Base-by-base conservation (phyloP, 2,329 filamentous ascomycete genomes). In the Chaetomium globosum region DNA sequence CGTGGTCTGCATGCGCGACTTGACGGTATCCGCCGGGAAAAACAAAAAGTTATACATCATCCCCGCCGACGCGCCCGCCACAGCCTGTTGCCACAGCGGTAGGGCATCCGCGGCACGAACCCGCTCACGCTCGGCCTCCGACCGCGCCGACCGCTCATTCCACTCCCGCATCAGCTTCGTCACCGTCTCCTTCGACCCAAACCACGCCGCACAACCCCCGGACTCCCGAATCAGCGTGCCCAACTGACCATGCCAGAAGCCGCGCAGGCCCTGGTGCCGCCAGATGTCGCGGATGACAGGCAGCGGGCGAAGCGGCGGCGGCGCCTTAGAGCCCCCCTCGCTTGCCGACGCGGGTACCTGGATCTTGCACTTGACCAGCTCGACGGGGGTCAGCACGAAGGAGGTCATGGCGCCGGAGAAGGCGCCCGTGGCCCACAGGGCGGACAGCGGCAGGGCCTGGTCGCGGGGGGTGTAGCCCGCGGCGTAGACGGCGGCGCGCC, bases 351-450 rank as follows among this genome's bases (percentile, higher is more conserved):
- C 74, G 10, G 84, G 92, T 0, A 94, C 93, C 77, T 99, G 95
- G 80, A 99, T 96, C 79, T 95, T 96, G 85, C 95, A 99, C 80
- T 99, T 99, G 75, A 99, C 91, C 60, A 99, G 86, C 79, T 99
- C 95, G 70, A 99, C 92, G 0, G 95, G 95, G 0, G 95, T 99
- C 67, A 99, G 86, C 36, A 97, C 87, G 56, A 97, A 83, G 0
- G 92, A 97, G 0, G 95, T 96, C 73, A 97, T 90, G 48, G 91
- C 90, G 39, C 95, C 95, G 1, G 93, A 90, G 65, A 92, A 89
- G 57, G 91, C 94, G 55, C 95, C 95, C 21, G 92, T 96, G 59
- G 87, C 80, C 76, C 92, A 86, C 19, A 98, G 83, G 0, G 88
- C 89, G 1, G 84, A 79, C n/a, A 97, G 84, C 0, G 93, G 89